Evolutionary conservation across 306 rosid species (phyloP), one percentile per base, ranked within the genome.

Genomic region (Geum urbanum): DNA sequence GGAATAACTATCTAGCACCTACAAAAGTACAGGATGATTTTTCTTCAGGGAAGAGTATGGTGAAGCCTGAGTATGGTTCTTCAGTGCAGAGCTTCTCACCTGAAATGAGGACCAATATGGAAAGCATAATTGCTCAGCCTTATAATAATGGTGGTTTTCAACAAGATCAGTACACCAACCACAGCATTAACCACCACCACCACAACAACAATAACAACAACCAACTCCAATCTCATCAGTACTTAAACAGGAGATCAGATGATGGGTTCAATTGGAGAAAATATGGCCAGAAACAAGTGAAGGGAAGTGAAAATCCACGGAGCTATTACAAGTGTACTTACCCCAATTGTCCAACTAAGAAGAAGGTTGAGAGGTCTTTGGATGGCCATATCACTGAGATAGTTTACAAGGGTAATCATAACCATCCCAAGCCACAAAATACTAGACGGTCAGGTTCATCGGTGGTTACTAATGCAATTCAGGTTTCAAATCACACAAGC

Each of bases 211-310:
- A 35, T 44, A 35, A 35, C 78, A 74, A 3, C 43, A 2, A 14
- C 6, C 63, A 32, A 10, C 63, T 58, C 7, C 88, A 79, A 13
- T 89, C 77, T 47, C 47, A 77, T 66, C 97, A 89, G 67, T 73
- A 72, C 41, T 58, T 84, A 19, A 95, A 78, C 76, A 84, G 78
- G 76, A 86, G 84, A 22, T 95, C 99, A 49, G 97, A 89, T 62
- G 99, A 94, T 76, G 99, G 99, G 2, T 91, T 84, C 80, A 94
- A 91, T 68, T 94, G 99, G 99, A 88, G 99, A 66, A 94, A 94
- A 76, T 94, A 94, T 82, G 99, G 99, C 27, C 97, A 94, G 73
- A 94, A 94, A 71, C 92, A 91, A 77, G 99, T 94, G 54, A 94
- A 94, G 79, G 99, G 99, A 74, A 94, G 99, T 39, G 97, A 94